phyloP scores from a whole-genome alignment of 768 basidiomycete species.

The Rhizopogon salebrosus region DNA sequence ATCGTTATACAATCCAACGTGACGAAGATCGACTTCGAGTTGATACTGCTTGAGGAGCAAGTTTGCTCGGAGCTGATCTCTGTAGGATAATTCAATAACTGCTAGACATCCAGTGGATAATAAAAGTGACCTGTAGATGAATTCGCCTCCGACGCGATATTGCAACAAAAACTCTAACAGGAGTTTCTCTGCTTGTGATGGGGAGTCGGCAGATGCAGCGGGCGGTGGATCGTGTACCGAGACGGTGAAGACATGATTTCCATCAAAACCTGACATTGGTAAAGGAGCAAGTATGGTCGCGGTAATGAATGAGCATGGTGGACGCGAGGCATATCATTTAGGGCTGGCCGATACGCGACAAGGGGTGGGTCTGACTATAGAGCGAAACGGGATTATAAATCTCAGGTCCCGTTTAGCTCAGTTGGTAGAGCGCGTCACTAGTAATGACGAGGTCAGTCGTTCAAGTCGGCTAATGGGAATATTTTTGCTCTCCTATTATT shows the following conservation, averaged over 20 bases:
- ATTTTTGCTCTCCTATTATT: constrained; percentile 8
- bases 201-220: constrained; percentile 57
- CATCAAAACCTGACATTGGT: constrained; percentile 85
- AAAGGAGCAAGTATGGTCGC: not conserved
- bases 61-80: constrained; percentile 88
- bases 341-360: constrained; percentile 26
- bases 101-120: not conserved
- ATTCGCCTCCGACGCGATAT: constrained; percentile 86
- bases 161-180: constrained; percentile 83
- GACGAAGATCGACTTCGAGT: constrained; percentile 81
- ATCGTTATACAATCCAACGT: constrained; percentile 83
- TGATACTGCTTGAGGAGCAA: constrained; percentile 82
- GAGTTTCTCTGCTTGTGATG: constrained; percentile 75
- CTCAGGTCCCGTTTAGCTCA: constrained; percentile 36
- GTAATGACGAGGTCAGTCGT: constrained; percentile 42
- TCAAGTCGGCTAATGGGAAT: constrained; percentile 37
- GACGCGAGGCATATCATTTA: constrained; percentile 10
- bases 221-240: constrained; percentile 64
- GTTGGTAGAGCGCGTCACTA: constrained; percentile 48
- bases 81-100: constrained; percentile 12
- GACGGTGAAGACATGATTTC: constrained; percentile 75
- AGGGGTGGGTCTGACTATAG: not conserved
- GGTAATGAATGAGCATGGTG: not conserved
- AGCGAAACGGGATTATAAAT: not conserved
- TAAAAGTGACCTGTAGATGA: constrained; percentile 74